Base-by-base conservation (phyloP, 177 flowering plant genomes). In the Telopea speciosissima region DNA sequence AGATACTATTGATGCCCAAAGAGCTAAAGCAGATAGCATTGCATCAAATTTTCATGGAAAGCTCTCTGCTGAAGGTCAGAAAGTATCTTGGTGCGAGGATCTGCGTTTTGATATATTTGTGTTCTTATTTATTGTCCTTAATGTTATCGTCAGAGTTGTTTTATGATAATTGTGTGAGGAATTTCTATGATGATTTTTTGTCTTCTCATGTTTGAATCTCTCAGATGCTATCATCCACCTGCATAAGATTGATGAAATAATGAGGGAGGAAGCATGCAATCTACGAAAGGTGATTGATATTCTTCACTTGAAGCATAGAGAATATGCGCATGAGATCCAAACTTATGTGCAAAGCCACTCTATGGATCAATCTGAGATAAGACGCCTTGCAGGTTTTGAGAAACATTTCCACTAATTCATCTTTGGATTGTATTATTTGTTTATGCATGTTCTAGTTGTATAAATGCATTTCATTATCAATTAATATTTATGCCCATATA, bases 301-400 rank as follows among this genome's bases (percentile, higher is more conserved):
- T 70, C 86, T 96, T 70, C 89, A 87, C 69, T 69, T 68, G 74
- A 96, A 90, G 87, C 97, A 91, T 79, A 85, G 86, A 71, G 85
- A 83, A 68, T 93, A 87, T 75, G 76, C 83, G 71, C 87, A 85
- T 71, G 80, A 52, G 80, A 85, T 93, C 76, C 87, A 84, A 49
- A 72, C 70, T 42, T 88, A 83, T 74, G 72, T 76, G 49, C 74
- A 76, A 28, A 77, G 74, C 71, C 85, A 85, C 70, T 75, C 84
- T 36, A 70, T 69, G 22, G 91, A 96, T 79, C 83, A 86, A 74
- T 72, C 85, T 63, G 98, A 91, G 82, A 88, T 91, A 56, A 88
- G 89, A 73, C 88, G 83, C 63, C 80, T 95, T 74, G 73, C 87
- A 87, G 99, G 99, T 95, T n/a, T 71, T 36, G 22, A 13, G 60